Base-by-base conservation (phyloP, 2,329 filamentous ascomycete species). In the Samsoniella hepiali region DNA sequence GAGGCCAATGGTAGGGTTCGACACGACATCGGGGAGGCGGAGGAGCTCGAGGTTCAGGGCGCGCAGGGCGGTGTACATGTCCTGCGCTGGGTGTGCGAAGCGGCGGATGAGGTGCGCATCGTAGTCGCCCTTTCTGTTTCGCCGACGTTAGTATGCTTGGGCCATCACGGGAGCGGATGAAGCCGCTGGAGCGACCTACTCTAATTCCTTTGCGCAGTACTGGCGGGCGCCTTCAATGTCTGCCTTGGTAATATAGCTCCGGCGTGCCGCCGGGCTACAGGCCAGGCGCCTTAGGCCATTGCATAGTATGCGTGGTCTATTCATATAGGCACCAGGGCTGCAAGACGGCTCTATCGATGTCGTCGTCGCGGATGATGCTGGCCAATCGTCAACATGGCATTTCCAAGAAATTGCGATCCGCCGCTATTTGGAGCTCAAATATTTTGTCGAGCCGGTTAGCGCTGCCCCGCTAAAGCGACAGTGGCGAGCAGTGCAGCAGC, bases 1-100 rank as follows among this genome's bases (percentile, higher is more conserved):
- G 59, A 88, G 83, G 57, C 92, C 94, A 65, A 98, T 91, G 4
- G 89, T 89, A n/a, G 91, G 87, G 65, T 90, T 95, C 54, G 91
- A 95, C 27, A 95, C 93, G 13, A 91, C 87, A 76, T 98, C 94
- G 63, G 95, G 92, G 66, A 98, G 90, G 63, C 91, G 86, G 51
- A 94, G 91, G 65, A 97, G 85, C 75, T 97, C 94, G 70, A 98
- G 84, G 73, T 99, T 99, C 75, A 99, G 88, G 58, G 93, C 90
- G 67, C 94, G 91, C 64, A 99, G 87, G 64, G 93, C 92, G 69
- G 96, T 85, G 77, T 98, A 97, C 68, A 91, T 89, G 76, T 96
- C 88, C 71, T 88, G 88, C 13, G 89, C 84, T 36, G 88, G 82
- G 3, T 80, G 81, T 1, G 92, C 85, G 77, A 97, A 97, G 65